Percentiles rank a stretch among this genome's conserved stretches.
Conservation (phyloP, 2,329 filamentous ascomycete species). For the Zasmidium cellare region DNA sequence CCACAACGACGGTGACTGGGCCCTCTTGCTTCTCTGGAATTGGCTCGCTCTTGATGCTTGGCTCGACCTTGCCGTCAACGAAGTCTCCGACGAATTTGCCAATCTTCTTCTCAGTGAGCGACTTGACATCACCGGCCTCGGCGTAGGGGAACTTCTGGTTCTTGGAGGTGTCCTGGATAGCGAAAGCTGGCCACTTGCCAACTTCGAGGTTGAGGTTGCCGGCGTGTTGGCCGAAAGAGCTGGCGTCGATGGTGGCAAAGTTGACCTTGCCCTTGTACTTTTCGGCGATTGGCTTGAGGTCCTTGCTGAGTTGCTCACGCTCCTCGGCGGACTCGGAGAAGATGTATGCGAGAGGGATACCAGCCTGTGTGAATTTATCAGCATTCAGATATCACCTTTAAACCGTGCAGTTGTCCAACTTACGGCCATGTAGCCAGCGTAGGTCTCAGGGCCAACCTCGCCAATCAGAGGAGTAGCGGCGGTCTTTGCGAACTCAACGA, state of each 20-base stretch:
- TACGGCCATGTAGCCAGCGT: slow-evolving; percentile 87
- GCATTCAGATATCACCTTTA: neutral
- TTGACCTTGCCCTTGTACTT: slow-evolving; percentile 93
- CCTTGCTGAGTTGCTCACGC: slow-evolving; percentile 73
- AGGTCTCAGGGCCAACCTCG: slow-evolving; percentile 96
- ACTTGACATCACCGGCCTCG: slow-evolving; percentile 67
- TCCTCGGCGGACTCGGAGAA: slow-evolving; percentile 92
- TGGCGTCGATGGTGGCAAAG: slow-evolving; percentile 97
- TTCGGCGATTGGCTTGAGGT: slow-evolving; percentile 83
- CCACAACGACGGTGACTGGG: slow-evolving; percentile 83
- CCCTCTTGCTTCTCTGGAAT: slow-evolving; percentile 92
- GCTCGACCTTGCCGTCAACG: slow-evolving; percentile 80
- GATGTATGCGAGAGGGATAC: slow-evolving; percentile 93
- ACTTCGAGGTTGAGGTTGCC: slow-evolving; percentile 96
- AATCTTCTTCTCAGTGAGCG: slow-evolving; percentile 73
- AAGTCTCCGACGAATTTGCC: slow-evolving; percentile 84
- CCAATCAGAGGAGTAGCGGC: slow-evolving; percentile 87
- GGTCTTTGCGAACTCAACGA: slow-evolving; percentile 80
- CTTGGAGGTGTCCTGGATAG: slow-evolving; percentile 92
- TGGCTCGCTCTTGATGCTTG: slow-evolving; percentile 97
- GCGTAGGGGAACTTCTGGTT: slow-evolving; percentile 92
- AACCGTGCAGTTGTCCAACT: slow-evolving; percentile 29
- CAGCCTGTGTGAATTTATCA: slow-evolving; percentile 55
- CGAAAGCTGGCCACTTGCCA: slow-evolving; percentile 94
- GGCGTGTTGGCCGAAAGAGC: slow-evolving; percentile 89